Base-by-base conservation (phyloP, 2,329 filamentous ascomycete genomes). In the Scedosporium boydii region DNA sequence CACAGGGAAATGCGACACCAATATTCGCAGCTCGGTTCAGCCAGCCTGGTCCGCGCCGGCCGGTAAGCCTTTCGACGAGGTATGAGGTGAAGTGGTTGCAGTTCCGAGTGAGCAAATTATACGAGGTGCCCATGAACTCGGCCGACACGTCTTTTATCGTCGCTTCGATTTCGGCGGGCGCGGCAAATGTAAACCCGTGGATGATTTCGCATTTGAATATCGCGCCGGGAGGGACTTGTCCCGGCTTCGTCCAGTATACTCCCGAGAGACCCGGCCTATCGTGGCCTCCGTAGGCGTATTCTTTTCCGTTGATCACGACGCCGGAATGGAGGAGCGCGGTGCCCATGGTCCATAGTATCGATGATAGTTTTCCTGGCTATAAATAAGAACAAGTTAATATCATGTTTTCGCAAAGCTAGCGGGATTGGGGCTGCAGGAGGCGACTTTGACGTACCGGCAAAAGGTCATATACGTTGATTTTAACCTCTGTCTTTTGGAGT, bases 81-180 rank as follows among this genome's bases (percentile, higher is more conserved):
- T 88, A 85, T 21, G 85, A 86, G 2, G 90, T 93, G 72, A 96
- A 96, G 72, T 96, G 91, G 72, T 96, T 96, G 81, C 91, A 96
- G 74, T 96, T 96, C 68, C 86, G 86, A 21, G 87, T 91, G 55
- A 96, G 80, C 14, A 96, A 82, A 69, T 95, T 93, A 74, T 96
- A 95, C 14, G 83, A 82, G 0, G 86, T 86, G 26, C 91, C 91
- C 63, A 86, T 81, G 69, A 95, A 96, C 67, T 87, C 81, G 51
- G 88, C 82, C 1, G 87, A 90, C 12, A 87, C 87, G 63, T 80
- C 78, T 68, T 82, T 84, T 55, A 96, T 82, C 48, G 90, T 87
- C 14, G 78, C 71, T 60, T 91, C 86, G 67, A 95, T 87, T 73
- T 95, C 90, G 63, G 81, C 76, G 23, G 84, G 79, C 2, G 87